Percentiles rank a stretch among this genome's conserved stretches.
phyloP scores from a whole-genome alignment of 2,329 filamentous ascomycete species.

The Penicillium sp. region DNA sequence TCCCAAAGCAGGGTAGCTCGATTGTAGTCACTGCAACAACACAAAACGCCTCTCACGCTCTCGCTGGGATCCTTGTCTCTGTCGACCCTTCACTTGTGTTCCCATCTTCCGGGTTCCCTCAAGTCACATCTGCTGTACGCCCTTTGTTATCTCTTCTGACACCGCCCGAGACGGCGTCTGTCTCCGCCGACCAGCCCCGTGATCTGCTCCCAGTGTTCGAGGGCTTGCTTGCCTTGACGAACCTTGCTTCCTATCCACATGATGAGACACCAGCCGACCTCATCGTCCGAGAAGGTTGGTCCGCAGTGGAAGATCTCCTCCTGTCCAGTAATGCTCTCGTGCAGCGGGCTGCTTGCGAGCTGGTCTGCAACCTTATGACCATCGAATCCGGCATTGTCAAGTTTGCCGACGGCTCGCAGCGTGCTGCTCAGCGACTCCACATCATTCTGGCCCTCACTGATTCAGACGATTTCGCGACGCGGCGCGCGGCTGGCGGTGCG shows the following conservation, averaged over 20 bases:
- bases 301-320: constrained; percentile 78
- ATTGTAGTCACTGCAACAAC: constrained; percentile 38
- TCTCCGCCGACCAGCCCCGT: constrained; percentile 54
- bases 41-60: constrained; percentile 71
- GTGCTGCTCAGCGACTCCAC: constrained; percentile 73
- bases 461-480: constrained; percentile 74
- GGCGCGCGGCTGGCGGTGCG: constrained; percentile 83
- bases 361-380: constrained; percentile 79
- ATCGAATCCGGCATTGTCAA: constrained; percentile 47
- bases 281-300: constrained; percentile 74
- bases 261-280: constrained; percentile 57
- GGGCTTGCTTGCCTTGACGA: constrained; percentile 86
- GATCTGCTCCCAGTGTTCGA: constrained; percentile 91
- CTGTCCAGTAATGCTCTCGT: constrained; percentile 74
- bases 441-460: constrained; percentile 86
- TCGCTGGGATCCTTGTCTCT: constrained; percentile 83
- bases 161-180: constrained; percentile 60
- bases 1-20: constrained; percentile 41
- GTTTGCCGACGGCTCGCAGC: constrained; percentile 56
- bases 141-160: constrained; percentile 75
- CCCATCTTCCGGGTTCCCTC: constrained; percentile 70
- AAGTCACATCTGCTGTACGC: constrained; percentile 74
- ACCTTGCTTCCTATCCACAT: constrained; percentile 69
- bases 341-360: constrained; percentile 79
- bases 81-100: constrained; percentile 85